Percentiles rank a stretch among this genome's conserved stretches.
Conservation (phyloP, 345 rosid genomes). For the Bruguiera gymnorhiza region DNA sequence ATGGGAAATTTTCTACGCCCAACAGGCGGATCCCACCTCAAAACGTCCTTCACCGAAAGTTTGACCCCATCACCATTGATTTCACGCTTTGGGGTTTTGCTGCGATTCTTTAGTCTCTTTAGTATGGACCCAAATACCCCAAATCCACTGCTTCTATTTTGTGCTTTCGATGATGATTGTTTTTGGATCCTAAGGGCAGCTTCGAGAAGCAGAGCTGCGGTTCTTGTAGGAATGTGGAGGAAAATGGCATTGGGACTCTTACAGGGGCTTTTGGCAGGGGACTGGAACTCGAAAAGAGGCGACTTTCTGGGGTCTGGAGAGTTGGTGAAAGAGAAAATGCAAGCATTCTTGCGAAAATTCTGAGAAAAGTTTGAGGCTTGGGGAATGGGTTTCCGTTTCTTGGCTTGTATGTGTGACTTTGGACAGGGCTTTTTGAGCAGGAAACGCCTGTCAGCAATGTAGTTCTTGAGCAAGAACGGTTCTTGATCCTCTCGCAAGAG, state of each 20-base stretch:
- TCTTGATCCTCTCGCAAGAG: conserved; percentile 84
- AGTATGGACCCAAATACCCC: conserved; percentile 64
- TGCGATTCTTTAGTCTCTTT: conserved; percentile 48
- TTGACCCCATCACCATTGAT: conserved; percentile 23
- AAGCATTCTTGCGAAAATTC: conserved; percentile 58
- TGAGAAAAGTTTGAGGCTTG: conserved; percentile 44
- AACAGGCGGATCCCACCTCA: conserved; percentile 49
- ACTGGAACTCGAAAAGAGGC: conserved; percentile 61
- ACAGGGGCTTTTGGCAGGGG: conserved; percentile 45
- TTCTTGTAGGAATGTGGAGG: conserved; percentile 65
- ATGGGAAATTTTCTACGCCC: conserved; percentile 29
- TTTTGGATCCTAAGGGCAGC: conserved; percentile 80
- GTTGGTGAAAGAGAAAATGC: conserved; percentile 56
- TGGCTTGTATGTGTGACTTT: conserved; percentile 40
- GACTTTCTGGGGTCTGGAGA: conserved; percentile 69
- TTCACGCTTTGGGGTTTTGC: conserved; percentile 30
- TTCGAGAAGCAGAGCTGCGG: conserved; percentile 67
- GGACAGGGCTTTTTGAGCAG: conserved; percentile 37
- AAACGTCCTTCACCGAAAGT: conserved; percentile 44
- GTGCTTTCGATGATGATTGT: conserved; percentile 30
- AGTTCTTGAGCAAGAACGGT: conserved; percentile 65
- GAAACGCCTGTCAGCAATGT: conserved; percentile 54
- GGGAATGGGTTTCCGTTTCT: conserved; percentile 54
- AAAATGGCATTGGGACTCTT: conserved; percentile 47
- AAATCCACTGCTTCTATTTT: conserved; percentile 35